These are phyloP conservation scores for Blastocystis sp. DNA, from an alignment of 352 stramenopile genomes.

Conservation along the genomic window DNA sequence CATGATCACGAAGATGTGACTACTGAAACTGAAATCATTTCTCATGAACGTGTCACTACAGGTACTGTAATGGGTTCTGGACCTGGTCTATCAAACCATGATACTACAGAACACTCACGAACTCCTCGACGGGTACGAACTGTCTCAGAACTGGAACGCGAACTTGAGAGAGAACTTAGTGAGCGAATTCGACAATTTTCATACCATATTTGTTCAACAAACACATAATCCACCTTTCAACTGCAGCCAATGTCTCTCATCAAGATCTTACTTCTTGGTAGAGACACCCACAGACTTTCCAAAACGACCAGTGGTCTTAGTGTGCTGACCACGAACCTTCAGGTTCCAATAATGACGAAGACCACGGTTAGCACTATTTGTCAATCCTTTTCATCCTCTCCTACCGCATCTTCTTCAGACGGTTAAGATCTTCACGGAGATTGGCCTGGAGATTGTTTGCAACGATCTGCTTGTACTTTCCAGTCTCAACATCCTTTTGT, in stretches of 20 bases:
- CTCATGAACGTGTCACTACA: too few relatives aligned
- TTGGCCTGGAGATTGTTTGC: slow-evolving; percentile 96
- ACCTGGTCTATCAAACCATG: too few relatives aligned
- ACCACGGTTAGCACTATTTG: slow-evolving; percentile 85
- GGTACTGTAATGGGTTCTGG: too few relatives aligned
- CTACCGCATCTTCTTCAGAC: slow-evolving; percentile 98
- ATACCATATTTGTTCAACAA: too few relatives aligned
- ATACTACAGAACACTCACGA: too few relatives aligned
- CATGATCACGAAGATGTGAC: background rate
- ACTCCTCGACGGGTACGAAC: too few relatives aligned
- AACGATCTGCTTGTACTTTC: slow-evolving; percentile 96
- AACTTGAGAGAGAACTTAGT: too few relatives aligned
- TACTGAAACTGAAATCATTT: too few relatives aligned
- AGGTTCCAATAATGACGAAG: slow-evolving; percentile 96
- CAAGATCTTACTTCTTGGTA: slow-evolving; percentile 67
- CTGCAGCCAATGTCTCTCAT: too few relatives aligned
- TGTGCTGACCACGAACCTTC: slow-evolving; percentile 99
- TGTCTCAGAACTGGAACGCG: too few relatives aligned
- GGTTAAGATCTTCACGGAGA: slow-evolving; percentile 97
- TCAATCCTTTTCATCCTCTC: background rate
- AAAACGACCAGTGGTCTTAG: slow-evolving; percentile 93
- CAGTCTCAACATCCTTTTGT: slow-evolving; percentile 99
- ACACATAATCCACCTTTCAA: too few relatives aligned
- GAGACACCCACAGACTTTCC: slow-evolving; percentile 68
- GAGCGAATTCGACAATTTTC: too few relatives aligned